phyloP scores from a whole-genome alignment of 2,329 filamentous ascomycete species.

The Setomelanomma holmii region DNA sequence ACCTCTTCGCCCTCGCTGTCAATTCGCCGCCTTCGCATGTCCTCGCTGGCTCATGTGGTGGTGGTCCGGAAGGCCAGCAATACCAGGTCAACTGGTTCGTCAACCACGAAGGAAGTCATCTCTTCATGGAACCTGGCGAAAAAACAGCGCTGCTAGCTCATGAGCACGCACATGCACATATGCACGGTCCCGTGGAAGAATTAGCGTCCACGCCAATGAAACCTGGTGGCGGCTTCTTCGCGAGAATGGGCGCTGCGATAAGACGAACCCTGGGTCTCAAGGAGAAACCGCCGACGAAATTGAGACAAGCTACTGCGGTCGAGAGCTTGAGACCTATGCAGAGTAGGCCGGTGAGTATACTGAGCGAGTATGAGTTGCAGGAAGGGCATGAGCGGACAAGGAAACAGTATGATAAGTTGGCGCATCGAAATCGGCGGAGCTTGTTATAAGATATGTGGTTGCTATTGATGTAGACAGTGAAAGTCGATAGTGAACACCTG shows the following conservation, averaged over 20 bases:
- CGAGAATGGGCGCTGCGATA: constrained; percentile 10
- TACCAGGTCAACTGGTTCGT: constrained; percentile 56
- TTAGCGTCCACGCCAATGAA: not conserved
- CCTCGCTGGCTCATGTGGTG: constrained; percentile 64
- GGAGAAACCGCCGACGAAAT: constrained; percentile 10
- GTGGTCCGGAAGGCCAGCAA: constrained; percentile 60
- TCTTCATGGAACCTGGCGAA: constrained; percentile 58
- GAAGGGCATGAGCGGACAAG: constrained; percentile 42
- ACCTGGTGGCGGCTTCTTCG: not conserved
- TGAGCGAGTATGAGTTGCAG: constrained; percentile 42
- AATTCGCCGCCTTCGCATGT: constrained; percentile 65
- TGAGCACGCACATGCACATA: constrained; percentile 15
- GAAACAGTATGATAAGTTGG: constrained; percentile 43
- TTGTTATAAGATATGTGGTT: constrained; percentile 44
- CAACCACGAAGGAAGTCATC: constrained; percentile 59
- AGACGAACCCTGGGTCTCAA: constrained; percentile 19
- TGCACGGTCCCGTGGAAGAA: constrained; percentile 1
- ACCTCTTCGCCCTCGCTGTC: constrained; percentile 74
- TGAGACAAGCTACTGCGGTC: constrained; percentile 30
- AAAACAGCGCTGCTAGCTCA: constrained; percentile 27
- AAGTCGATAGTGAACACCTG: too few relatives aligned
- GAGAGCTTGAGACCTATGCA: constrained; percentile 16
- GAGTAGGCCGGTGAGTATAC: constrained; percentile 30
- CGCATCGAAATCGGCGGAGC: constrained; percentile 49
- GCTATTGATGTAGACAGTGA: too few relatives aligned